These are phyloP conservation scores for Arabis alpina DNA, from an alignment of 345 rosid species.

Conservation along the genomic window DNA sequence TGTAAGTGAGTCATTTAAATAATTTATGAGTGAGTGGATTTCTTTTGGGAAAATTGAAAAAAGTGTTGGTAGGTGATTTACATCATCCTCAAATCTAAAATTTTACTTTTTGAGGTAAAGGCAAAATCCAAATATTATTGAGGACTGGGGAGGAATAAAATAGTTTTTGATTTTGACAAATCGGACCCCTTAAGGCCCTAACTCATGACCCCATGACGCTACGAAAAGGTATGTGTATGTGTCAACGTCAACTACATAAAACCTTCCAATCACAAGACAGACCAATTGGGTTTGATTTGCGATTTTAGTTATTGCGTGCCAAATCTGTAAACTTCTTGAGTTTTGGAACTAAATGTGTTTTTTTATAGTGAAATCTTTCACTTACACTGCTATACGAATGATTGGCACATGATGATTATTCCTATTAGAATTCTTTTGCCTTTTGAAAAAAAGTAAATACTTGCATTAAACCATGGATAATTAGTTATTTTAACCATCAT, in stretches of 20 bases:
- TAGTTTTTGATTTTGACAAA: constrained; percentile 33
- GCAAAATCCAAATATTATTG: constrained; percentile 24
- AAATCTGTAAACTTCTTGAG: constrained; percentile 5
- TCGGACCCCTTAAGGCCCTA: constrained; percentile 2
- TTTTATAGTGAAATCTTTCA: constrained; percentile 26
- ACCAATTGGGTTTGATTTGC: constrained; percentile 37
- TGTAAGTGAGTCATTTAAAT: constrained; percentile 40
- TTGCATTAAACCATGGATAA: neutral
- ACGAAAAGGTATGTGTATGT: constrained; percentile 28
- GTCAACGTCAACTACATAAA: constrained; percentile 35
- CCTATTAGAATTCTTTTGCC: constrained; percentile 17
- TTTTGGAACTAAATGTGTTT: constrained; percentile 32
- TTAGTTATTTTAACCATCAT: neutral
- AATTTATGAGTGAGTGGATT: constrained; percentile 19
- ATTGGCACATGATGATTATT: constrained; percentile 13
- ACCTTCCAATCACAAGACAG: constrained; percentile 34
- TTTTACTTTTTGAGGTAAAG: constrained; percentile 39
- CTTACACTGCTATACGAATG: constrained; percentile 14
- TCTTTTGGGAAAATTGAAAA: constrained; percentile 6
- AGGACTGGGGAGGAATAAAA: constrained; percentile 11
- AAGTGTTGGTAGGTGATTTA: constrained; percentile 31
- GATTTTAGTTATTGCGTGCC: constrained; percentile 41
- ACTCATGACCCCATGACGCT: constrained; percentile 37
- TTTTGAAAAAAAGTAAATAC: neutral
- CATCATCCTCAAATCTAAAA: constrained; percentile 39